Conservation (phyloP, 2,329 filamentous ascomycete genomes). For the Leptographium flavum region DNA sequence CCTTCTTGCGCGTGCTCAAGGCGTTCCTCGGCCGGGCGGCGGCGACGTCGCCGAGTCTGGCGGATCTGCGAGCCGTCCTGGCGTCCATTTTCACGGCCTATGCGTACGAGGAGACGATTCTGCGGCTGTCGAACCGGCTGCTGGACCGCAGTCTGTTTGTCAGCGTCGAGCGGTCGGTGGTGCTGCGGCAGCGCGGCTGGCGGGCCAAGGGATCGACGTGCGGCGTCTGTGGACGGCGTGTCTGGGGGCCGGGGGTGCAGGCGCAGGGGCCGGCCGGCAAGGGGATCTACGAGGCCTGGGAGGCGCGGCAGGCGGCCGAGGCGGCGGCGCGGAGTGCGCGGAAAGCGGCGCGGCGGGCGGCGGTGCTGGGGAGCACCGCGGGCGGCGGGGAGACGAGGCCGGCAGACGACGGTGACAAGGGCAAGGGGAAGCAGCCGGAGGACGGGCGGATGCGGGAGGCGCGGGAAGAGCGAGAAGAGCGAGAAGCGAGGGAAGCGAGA, state of each 20-base stretch:
- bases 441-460: neutral
- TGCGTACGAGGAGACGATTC: slow-evolving; percentile 82
- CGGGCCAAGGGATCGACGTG: slow-evolving; percentile 74
- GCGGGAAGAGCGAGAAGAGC: neutral
- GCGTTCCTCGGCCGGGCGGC: slow-evolving; percentile 78
- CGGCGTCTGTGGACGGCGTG: slow-evolving; percentile 66
- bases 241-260: slow-evolving; percentile 77
- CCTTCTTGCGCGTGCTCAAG: slow-evolving; percentile 78
- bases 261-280: neutral
- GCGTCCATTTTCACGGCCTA: slow-evolving; percentile 89
- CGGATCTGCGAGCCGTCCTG: slow-evolving; percentile 74
- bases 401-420: slow-evolving; percentile 5
- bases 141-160: slow-evolving; percentile 81
- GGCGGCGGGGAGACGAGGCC: slow-evolving; percentile 19
- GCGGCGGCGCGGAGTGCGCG: slow-evolving; percentile 24
- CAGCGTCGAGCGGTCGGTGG: slow-evolving; percentile 60
- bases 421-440: slow-evolving; percentile 27
- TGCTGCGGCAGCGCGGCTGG: slow-evolving; percentile 75
- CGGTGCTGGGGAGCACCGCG: slow-evolving; percentile 20
- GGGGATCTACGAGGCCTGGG: slow-evolving; percentile 69
- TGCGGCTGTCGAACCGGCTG: slow-evolving; percentile 71
- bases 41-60: slow-evolving; percentile 67
- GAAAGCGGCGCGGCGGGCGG: slow-evolving; percentile 8
- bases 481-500: no score
- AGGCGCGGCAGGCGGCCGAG: slow-evolving; percentile 41